Base-by-base conservation (phyloP, 2,329 filamentous ascomycete species). In the Botrytis galanthina region DNA sequence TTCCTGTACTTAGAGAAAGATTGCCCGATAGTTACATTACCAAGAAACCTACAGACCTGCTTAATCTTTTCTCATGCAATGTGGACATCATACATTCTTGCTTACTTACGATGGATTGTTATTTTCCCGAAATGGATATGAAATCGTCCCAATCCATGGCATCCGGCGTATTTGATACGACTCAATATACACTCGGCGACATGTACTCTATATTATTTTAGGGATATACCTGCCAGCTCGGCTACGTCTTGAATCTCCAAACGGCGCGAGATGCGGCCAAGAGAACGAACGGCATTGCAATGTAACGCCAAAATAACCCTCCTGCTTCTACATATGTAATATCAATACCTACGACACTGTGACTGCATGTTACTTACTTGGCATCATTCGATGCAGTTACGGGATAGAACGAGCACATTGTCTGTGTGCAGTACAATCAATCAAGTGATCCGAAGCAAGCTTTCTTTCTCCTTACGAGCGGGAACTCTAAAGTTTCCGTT, bases 341-440 rank as follows among this genome's bases (percentile, higher is more conserved):
- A 29, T 32, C 42, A 22, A 42, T 48, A 48, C 42, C 20, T 64
- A 46, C 61, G 61, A 63, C 37, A 63, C 39, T 67, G 32, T 37
- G 29, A 51, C 63, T 67, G 35, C 14, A 68, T 9, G 20, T 9
- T n/a, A 22, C 37, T 32, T 6, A 20, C 64, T 54, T 42, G 64
- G 64, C 64, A 54, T 68, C 64, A 68, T 39, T 42, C 46, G 35
- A 68, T 54, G n/a, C 18, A 37, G 32, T 32, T 18, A 68, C 46
- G 61, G 61, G 35, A 54, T n/a, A 68, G 35, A 42, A 22, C 35
- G 35, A 26, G 22, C 64, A 39, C 26, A 39, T 29, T 62, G 35
- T 39, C 46, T 51, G 32, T 67, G 35, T 54, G 39, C 46, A 39
- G 32, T 54, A 39, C 64, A 54, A 54, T 68, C 35, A 54, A 32